Evolutionary conservation across 2,329 filamentous ascomycete genomes (phyloP).

Genomic region (Ceratocystis diversiconidia): DNA sequence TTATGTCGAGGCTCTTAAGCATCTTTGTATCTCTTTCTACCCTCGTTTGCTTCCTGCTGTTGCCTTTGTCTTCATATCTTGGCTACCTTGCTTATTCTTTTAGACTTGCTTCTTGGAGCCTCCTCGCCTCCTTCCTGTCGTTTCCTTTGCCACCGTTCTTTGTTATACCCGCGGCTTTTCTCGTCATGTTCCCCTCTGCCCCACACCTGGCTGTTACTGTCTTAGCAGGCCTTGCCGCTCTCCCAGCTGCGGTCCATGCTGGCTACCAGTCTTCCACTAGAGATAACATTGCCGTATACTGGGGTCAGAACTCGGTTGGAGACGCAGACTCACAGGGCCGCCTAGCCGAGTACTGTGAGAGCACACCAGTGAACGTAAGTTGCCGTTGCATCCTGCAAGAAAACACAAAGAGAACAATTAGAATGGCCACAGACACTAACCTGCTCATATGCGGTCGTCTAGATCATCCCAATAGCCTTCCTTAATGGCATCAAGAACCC

Average conservation of each 20-base stretch:
- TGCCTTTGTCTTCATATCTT: not conserved
- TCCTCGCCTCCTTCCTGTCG: not conserved
- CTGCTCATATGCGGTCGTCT: not conserved
- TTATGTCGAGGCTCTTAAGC: not conserved
- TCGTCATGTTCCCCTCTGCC: not conserved
- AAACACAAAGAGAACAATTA: slow-evolving; percentile 17
- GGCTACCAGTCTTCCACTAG: slow-evolving; percentile 31
- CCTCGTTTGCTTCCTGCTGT: not conserved
- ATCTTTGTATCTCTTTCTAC: not conserved
- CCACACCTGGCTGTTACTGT: not conserved
- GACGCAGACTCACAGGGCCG: slow-evolving; percentile 37
- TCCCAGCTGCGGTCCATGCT: slow-evolving; percentile 25
- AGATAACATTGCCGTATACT: slow-evolving; percentile 50
- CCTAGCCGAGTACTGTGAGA: slow-evolving; percentile 44
- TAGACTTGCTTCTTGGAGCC: not conserved
- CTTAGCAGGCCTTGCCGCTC: slow-evolving; percentile 11
- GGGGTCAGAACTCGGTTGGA: slow-evolving; percentile 35
- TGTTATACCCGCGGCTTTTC: no score
- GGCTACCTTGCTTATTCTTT: not conserved
- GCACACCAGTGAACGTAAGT: slow-evolving; percentile 34
- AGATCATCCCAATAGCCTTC: slow-evolving; percentile 47
- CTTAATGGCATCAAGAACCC: slow-evolving; percentile 41
- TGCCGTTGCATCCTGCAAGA: not conserved
- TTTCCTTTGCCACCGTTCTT: not conserved
- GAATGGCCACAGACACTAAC: not conserved